Conservation (phyloP, 352 stramenopile species). For the Phytophthora fragariae region DNA sequence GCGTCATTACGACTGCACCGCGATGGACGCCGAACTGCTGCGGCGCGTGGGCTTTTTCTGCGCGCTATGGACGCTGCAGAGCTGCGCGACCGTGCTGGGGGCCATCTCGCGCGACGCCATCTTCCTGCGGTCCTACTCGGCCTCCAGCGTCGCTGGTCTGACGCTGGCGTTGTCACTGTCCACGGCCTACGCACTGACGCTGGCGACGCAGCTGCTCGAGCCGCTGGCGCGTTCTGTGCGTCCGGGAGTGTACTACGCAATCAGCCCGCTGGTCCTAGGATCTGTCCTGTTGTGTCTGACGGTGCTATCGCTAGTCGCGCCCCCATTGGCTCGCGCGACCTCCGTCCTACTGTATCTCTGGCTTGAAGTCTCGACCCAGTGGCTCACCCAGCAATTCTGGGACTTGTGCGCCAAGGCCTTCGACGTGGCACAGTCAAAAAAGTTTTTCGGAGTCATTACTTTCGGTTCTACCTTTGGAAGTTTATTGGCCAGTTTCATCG, state of each 20-base stretch:
- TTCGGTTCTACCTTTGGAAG: conserved; percentile 86
- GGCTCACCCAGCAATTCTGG: conserved; percentile 89
- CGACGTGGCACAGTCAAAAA: conserved; percentile 83
- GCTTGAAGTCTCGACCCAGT: conserved; percentile 78
- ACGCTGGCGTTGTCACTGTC: conserved; percentile 78
- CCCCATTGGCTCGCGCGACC: conserved; percentile 47
- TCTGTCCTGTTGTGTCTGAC: conserved; percentile 54
- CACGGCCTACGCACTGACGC: conserved; percentile 74
- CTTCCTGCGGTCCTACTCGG: conserved; percentile 78
- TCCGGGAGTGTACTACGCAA: conserved; percentile 60
- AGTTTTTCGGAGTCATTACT: conserved; percentile 89
- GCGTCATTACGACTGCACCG: no score
- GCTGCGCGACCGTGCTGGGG: conserved; percentile 76
- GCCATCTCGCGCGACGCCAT: conserved; percentile 86
- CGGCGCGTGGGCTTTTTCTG: conserved; percentile 76
- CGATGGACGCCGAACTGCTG: conserved; percentile 36
- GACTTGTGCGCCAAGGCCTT: conserved; percentile 86
- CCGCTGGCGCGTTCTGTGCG: conserved; percentile 36
- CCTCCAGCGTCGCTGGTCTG: conserved; percentile 75
- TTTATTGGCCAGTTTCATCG: conserved; percentile 74
- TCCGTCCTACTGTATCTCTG: conserved; percentile 83
- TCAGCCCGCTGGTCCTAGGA: conserved; percentile 53
- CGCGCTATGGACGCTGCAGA: conserved; percentile 82
- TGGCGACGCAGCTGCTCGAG: conserved; percentile 47
- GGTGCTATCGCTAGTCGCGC: conserved; percentile 54